These are phyloP conservation scores for Tillandsia fasciculata DNA, from an alignment of 176 grass and related monocot species.

Conservation along the genomic window DNA sequence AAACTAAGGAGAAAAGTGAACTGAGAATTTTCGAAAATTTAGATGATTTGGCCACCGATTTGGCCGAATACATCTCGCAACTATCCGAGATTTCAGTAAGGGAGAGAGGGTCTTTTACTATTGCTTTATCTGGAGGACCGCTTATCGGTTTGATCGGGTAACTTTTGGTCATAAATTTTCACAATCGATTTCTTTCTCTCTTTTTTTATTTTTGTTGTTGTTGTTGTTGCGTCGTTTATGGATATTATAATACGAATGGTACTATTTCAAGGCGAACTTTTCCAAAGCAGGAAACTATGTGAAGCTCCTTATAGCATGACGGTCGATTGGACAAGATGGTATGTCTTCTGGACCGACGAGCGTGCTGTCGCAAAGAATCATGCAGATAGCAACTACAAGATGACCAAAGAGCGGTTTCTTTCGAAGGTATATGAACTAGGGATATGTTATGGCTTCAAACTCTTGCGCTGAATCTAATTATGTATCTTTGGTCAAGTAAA, in stretches of 20 bases:
- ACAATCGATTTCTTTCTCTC: not conserved
- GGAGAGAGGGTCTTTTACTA: slow-evolving; percentile 86
- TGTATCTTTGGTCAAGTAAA: not conserved
- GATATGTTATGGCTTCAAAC: slow-evolving; percentile 3
- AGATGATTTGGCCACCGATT: slow-evolving; percentile 72
- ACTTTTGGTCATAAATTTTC: slow-evolving; percentile 3
- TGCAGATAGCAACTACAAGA: slow-evolving; percentile 88
- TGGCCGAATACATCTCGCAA: slow-evolving; percentile 82
- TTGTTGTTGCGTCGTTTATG: too few species aligned
- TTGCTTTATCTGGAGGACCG: slow-evolving; percentile 71
- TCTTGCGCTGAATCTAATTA: not conserved
- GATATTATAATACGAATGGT: too few species aligned
- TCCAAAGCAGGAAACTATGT: slow-evolving; percentile 71
- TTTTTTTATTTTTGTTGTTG: not conserved
- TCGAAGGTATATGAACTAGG: slow-evolving; percentile 56
- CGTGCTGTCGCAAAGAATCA: slow-evolving; percentile 91
- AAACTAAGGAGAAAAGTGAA: slow-evolving; percentile 54
- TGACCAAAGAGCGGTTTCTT: slow-evolving; percentile 78
- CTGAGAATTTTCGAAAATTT: slow-evolving; percentile 72
- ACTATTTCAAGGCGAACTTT: slow-evolving; percentile 12
- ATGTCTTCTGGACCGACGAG: slow-evolving; percentile 90
- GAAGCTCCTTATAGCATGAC: slow-evolving; percentile 87
- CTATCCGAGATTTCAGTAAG: slow-evolving; percentile 94
- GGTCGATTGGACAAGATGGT: slow-evolving; percentile 98
- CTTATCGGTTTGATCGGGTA: slow-evolving; percentile 75